phyloP scores from a whole-genome alignment of 495 filamentous ascomycete genomes.

The Hypomontagnella submonticulosa region DNA sequence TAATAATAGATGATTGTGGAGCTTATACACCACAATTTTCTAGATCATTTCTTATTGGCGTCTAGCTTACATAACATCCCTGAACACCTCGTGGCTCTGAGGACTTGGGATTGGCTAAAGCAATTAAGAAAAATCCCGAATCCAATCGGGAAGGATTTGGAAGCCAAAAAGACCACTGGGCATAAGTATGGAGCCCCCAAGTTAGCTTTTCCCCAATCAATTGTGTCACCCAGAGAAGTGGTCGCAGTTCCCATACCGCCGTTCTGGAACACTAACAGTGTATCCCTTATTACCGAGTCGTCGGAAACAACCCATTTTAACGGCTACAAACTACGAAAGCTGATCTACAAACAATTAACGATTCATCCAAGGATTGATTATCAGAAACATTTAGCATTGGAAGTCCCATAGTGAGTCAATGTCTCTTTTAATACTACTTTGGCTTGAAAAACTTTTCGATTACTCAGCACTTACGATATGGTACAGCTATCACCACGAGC shows the following conservation, averaged over 20 bases:
- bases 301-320: slow-evolving; percentile 29
- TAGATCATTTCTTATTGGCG: slow-evolving; percentile 18
- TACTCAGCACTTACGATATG: too few relatives aligned
- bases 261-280: slow-evolving; percentile 37
- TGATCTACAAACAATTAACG: too few relatives aligned
- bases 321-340: slow-evolving; percentile 13
- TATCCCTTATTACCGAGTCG: slow-evolving; percentile 35
- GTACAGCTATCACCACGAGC: neutral
- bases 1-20: slow-evolving; percentile 8
- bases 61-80: slow-evolving; percentile 33
- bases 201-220: slow-evolving; percentile 35
- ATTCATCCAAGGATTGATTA: too few relatives aligned
- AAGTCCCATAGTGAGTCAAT: too few relatives aligned
- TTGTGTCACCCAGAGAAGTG: slow-evolving; percentile 32
- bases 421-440: too few relatives aligned
- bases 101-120: slow-evolving; percentile 30
- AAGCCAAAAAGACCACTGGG: slow-evolving; percentile 22
- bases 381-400: too few relatives aligned
- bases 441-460: too few relatives aligned
- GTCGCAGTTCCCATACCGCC: slow-evolving; percentile 29
- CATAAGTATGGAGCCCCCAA: slow-evolving; percentile 26
- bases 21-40: slow-evolving; percentile 1
- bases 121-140: slow-evolving; percentile 36
- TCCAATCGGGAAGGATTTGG: slow-evolving; percentile 45
- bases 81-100: slow-evolving; percentile 39